These are phyloP conservation scores for Fusarium foetens DNA, from an alignment of 2,329 filamentous ascomycete genomes.

Conservation along the genomic window DNA sequence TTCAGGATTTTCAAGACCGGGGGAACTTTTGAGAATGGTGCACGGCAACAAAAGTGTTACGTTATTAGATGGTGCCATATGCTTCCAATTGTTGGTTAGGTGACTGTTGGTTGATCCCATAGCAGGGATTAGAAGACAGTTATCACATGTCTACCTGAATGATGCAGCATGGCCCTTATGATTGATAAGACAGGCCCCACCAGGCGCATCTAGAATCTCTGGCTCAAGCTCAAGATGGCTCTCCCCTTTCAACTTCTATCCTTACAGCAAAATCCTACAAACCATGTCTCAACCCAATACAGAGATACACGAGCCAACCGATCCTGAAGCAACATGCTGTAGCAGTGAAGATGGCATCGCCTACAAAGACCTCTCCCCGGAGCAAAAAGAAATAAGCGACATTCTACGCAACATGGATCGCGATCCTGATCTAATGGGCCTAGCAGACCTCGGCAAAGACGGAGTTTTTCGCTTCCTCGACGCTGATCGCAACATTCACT, in stretches of 20 bases:
- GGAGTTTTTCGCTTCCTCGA: not conserved
- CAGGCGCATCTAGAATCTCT: not conserved
- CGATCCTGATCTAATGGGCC: not conserved
- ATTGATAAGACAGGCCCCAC: not conserved
- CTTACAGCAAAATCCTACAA: accelerated
- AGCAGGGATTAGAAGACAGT: not conserved
- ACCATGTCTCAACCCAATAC: not conserved
- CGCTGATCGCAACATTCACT: not conserved
- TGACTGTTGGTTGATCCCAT: not conserved
- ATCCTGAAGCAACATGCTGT: not conserved
- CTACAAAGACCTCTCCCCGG: not conserved
- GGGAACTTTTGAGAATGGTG: not conserved
- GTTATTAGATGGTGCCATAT: not conserved
- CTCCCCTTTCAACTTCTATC: accelerated
- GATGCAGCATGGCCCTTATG: not conserved
- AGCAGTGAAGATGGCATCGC: not conserved
- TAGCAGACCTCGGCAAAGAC: not conserved
- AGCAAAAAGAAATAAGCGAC: constrained; percentile 5
- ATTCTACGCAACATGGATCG: not conserved
- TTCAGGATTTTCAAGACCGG: not conserved
- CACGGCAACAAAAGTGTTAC: not conserved
- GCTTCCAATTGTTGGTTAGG: accelerated
- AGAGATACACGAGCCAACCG: not conserved
- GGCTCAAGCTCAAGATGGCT: accelerated
- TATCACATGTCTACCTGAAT: not conserved